phyloP scores from a whole-genome alignment of 202 grass and related monocot species.

The Carex sylvatica region DNA sequence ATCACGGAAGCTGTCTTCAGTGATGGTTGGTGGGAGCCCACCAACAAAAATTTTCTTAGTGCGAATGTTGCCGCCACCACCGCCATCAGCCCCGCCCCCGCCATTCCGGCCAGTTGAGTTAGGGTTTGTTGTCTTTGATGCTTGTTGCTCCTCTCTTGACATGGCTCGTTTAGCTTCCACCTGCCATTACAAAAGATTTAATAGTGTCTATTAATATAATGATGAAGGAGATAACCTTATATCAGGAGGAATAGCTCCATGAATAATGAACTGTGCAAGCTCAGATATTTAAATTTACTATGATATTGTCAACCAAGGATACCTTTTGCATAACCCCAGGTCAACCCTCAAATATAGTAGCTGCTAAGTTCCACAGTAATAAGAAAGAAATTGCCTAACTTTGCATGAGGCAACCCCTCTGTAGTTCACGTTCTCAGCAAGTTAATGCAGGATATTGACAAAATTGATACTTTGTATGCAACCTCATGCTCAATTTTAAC shows the following conservation, averaged over 20 bases:
- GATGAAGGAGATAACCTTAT: background rate
- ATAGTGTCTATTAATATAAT: background rate
- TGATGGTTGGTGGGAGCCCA: slow-evolving; percentile 73
- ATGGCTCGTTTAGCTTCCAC: slow-evolving; percentile 96
- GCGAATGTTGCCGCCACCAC: slow-evolving; percentile 25
- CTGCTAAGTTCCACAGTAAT: background rate
- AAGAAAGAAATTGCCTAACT: background rate
- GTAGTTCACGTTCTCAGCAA: background rate
- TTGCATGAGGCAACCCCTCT: background rate
- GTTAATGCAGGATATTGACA: background rate
- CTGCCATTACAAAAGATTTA: slow-evolving; percentile 37
- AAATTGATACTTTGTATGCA: background rate
- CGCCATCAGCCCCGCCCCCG: slow-evolving; percentile 13
- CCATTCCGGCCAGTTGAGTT: slow-evolving; percentile 40
- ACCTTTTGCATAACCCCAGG: background rate
- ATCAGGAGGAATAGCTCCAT: background rate
- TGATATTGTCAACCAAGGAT: background rate
- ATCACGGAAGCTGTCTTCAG: slow-evolving; percentile 80
- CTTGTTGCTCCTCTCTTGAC: slow-evolving; percentile 94
- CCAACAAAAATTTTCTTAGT: slow-evolving; percentile 99
- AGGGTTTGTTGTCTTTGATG: slow-evolving; percentile 61
- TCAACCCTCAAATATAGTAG: background rate
- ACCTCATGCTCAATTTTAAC: background rate
- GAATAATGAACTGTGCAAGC: background rate
- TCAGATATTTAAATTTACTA: background rate